These are phyloP conservation scores for Lasiodiplodia sp. DNA, from an alignment of 2,329 filamentous ascomycete species.

Conservation along the genomic window DNA sequence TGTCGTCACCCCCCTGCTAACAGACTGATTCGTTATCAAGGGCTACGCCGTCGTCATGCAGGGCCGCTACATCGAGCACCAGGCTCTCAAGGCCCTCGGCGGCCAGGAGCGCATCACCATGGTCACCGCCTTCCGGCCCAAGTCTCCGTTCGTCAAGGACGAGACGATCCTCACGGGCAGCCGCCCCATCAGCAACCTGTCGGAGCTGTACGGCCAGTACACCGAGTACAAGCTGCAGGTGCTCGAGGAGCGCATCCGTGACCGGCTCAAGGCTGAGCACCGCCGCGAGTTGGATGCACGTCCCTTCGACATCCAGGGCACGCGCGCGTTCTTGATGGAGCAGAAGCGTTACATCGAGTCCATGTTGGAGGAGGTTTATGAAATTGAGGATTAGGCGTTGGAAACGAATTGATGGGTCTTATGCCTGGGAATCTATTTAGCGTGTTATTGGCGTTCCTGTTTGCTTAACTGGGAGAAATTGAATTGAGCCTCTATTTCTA, in stretches of 20 bases:
- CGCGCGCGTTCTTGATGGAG: constrained; percentile 45
- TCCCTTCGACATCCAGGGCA: constrained; percentile 34
- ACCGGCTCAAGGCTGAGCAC: constrained; percentile 40
- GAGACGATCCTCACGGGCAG: constrained; percentile 50
- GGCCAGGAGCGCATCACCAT: constrained; percentile 56
- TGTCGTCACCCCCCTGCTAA: not conserved
- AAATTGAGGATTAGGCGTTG: not conserved
- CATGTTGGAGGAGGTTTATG: constrained; percentile 10
- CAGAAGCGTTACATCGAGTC: constrained; percentile 44
- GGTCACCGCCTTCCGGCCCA: constrained; percentile 56
- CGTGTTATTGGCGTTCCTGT: not conserved
- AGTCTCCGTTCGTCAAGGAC: constrained; percentile 49
- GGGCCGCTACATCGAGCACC: constrained; percentile 56
- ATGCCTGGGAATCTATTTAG: not conserved
- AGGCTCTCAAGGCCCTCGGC: constrained; percentile 51
- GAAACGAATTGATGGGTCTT: too few relatives aligned
- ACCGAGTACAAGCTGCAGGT: constrained; percentile 51
- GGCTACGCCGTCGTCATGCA: constrained; percentile 52
- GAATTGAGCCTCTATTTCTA: not conserved
- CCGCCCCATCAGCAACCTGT: constrained; percentile 47
- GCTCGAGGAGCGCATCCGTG: constrained; percentile 45
- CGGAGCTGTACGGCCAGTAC: constrained; percentile 49
- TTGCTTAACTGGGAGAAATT: not conserved
- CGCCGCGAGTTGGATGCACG: constrained; percentile 3
- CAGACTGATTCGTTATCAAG: not conserved